phyloP scores from a whole-genome alignment of 805 yeast genomes.

The Priceomyces haplophilus region DNA sequence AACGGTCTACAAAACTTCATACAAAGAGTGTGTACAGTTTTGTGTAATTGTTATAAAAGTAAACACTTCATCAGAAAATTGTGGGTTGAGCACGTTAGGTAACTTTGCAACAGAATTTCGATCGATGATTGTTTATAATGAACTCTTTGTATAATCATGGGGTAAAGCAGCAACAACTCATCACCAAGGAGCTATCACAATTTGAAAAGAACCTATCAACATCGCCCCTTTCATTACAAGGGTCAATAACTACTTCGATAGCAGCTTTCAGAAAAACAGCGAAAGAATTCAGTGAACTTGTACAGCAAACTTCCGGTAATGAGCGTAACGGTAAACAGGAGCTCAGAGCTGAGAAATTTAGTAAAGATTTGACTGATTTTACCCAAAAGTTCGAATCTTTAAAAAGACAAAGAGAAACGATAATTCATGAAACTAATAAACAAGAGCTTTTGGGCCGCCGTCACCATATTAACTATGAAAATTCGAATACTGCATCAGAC shows the following conservation, averaged over 20 bases:
- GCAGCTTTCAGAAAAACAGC: conserved; percentile 74
- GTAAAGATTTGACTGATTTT: conserved; percentile 44
- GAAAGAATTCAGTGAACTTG: conserved; percentile 59
- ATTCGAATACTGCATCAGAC: conserved; percentile 15
- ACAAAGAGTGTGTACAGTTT: no score
- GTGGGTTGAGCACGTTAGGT: no score
- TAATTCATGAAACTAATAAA: conserved; percentile 43
- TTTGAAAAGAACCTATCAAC: conserved; percentile 65
- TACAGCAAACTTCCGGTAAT: conserved; percentile 55
- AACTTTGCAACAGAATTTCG: background rate
- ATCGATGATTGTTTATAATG: conserved; percentile 28
- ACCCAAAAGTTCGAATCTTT: conserved; percentile 51
- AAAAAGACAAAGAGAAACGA: conserved; percentile 54
- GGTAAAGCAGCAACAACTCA: conserved; percentile 71
- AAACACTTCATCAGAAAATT: no score
- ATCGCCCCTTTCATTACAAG: conserved; percentile 74
- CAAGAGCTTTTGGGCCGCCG: conserved; percentile 58
- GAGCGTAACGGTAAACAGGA: conserved; percentile 52
- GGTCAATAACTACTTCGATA: conserved; percentile 75
- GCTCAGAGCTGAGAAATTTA: conserved; percentile 55
- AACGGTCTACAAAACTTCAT: no score
- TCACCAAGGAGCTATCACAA: conserved; percentile 63
- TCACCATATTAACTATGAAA: conserved; percentile 32
- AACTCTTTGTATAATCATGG: conserved; percentile 90
- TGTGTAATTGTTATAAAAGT: conserved; percentile 1